phyloP scores from a whole-genome alignment of 192 early-diverging fungal genomes.

The Podila clonocystis region DNA sequence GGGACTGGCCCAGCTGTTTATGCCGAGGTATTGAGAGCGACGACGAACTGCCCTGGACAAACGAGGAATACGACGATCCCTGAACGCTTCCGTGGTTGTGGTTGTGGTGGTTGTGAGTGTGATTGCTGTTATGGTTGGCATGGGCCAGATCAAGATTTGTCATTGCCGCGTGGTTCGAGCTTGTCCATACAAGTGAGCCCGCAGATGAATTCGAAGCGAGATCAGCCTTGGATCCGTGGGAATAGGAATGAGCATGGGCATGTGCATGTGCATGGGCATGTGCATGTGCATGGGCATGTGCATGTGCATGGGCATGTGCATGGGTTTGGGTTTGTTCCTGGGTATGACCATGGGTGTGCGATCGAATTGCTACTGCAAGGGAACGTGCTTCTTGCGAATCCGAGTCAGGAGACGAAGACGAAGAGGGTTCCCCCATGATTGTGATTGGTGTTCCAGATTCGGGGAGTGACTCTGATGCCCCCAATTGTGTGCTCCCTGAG shows the following conservation, averaged over 20 bases:
- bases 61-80: not conserved
- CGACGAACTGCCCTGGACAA: not conserved
- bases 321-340: not conserved
- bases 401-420: not conserved
- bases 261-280: not conserved
- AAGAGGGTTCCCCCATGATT: not conserved
- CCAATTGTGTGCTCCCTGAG: not conserved
- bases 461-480: not conserved
- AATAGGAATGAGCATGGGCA: not conserved
- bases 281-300: not conserved
- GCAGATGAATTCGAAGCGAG: not conserved
- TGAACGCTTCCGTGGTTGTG: not conserved
- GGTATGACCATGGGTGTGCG: not conserved
- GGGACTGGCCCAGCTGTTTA: not conserved
- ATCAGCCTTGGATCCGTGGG: conserved; percentile 4
- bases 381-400: not conserved
- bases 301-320: not conserved
- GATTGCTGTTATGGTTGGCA: conserved; percentile 2
- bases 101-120: not conserved
- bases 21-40: conserved; percentile 10
- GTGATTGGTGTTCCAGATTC: conserved; percentile 34
- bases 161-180: conserved; percentile 7
- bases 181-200: conserved; percentile 10
- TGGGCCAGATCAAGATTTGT: conserved; percentile 22
- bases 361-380: not conserved